Percentiles rank a stretch among this genome's conserved stretches.
phyloP scores from a whole-genome alignment of 2,329 filamentous ascomycete genomes.

The Elsinoe batatas region DNA sequence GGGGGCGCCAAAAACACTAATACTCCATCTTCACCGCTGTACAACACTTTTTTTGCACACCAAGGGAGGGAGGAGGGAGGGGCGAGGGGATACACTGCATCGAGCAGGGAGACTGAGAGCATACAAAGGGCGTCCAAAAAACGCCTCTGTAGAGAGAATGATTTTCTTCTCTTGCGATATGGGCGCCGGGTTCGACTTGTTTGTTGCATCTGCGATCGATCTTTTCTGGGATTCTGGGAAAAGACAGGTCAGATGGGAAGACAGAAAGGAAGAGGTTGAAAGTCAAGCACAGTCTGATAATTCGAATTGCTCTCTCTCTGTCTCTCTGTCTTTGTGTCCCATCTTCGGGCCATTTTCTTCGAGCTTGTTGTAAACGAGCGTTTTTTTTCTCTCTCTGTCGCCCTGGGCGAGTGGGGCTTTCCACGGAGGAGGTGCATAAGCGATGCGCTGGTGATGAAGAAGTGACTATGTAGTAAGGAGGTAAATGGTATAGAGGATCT shows the following conservation, averaged over 20 bases:
- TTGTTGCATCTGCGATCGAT: background rate
- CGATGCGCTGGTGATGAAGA: background rate
- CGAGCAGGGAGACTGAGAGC: background rate
- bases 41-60: conserved; percentile 1
- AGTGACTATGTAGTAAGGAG: background rate
- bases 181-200: background rate
- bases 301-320: background rate
- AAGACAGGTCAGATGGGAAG: background rate
- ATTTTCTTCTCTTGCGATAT: background rate
- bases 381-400: background rate
- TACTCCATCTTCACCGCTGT: conserved; percentile 7
- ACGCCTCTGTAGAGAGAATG: background rate
- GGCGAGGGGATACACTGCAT: background rate
- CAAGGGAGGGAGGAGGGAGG: background rate
- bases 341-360: background rate
- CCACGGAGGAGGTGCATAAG: background rate
- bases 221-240: background rate
- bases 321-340: background rate
- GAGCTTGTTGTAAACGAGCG: conserved; percentile 1
- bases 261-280: too few species aligned
- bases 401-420: too few species aligned
- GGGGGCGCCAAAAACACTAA: background rate
- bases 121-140: background rate
- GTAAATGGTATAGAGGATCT: conserved; percentile 9
- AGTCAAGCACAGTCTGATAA: background rate